Evolutionary conservation across 2,329 filamentous ascomycete species (phyloP).

Genomic region (Diaporthe humulicola): DNA sequence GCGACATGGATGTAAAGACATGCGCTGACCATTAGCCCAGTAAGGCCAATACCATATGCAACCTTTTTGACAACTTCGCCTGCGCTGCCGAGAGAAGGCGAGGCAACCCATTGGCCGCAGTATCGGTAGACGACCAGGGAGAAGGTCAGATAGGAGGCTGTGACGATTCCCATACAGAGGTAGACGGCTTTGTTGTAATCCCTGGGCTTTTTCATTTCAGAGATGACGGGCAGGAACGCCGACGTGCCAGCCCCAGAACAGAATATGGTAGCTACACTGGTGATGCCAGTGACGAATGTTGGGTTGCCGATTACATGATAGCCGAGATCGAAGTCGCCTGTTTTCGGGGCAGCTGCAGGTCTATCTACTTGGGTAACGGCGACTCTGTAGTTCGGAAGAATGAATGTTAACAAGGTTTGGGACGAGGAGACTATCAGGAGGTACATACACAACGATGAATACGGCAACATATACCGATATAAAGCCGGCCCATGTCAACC

Average conservation of each 20-base stretch:
- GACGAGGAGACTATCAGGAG: neutral
- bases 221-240: slow-evolving; percentile 56
- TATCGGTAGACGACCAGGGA: slow-evolving; percentile 72
- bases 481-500: slow-evolving; percentile 40
- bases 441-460: slow-evolving; percentile 48
- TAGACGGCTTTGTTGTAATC: slow-evolving; percentile 73
- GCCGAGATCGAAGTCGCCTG: slow-evolving; percentile 43
- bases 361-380: slow-evolving; percentile 44
- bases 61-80: slow-evolving; percentile 72
- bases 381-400: slow-evolving; percentile 39
- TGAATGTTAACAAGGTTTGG: neutral
- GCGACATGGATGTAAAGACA: slow-evolving; percentile 50
- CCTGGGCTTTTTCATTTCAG: slow-evolving; percentile 71
- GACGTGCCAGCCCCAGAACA: slow-evolving; percentile 36
- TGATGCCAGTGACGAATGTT: slow-evolving; percentile 40
- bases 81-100: slow-evolving; percentile 72
- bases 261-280: slow-evolving; percentile 39
- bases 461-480: slow-evolving; percentile 40
- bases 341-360: slow-evolving; percentile 42
- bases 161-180: slow-evolving; percentile 68
- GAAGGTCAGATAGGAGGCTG: slow-evolving; percentile 69
- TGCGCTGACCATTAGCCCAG: slow-evolving; percentile 63
- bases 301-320: slow-evolving; percentile 43
- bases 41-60: slow-evolving; percentile 70
- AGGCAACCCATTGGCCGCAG: slow-evolving; percentile 73